A percentile compares a stretch with the other conserved stretches of the same genome.
Evolutionary conservation across 2,329 filamentous ascomycete species (phyloP).

Genomic region (Stemphylium lycopersici): DNA sequence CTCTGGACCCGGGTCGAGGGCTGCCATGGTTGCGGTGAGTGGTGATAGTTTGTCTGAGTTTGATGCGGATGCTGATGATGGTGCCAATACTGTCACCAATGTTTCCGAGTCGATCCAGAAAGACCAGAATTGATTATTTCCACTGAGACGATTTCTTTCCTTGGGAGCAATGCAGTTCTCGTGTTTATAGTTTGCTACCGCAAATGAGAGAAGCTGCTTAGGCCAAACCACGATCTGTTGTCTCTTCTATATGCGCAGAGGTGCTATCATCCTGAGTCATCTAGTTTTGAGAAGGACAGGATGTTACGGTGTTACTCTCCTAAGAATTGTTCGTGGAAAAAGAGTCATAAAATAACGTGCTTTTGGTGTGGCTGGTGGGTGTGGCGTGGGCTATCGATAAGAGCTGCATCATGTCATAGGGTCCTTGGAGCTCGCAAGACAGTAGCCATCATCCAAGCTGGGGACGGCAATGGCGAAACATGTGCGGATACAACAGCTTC

Average conservation of each 20-base stretch:
- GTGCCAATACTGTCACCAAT: not conserved
- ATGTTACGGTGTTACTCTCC: not conserved
- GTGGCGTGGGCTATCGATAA: conserved; percentile 35
- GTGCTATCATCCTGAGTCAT: no score
- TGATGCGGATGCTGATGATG: no score
- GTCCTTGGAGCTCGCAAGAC: not conserved
- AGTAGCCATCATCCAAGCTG: not conserved
- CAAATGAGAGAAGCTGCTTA: not conserved
- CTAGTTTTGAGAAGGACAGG: no score
- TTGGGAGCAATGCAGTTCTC: not conserved
- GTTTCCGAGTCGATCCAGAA: not conserved
- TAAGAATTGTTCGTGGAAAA: not conserved
- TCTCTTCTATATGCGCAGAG: no score
- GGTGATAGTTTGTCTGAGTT: not conserved
- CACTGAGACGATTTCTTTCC: not conserved
- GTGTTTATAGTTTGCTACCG: not conserved
- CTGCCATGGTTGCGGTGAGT: conserved; percentile 32
- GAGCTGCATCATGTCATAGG: conserved; percentile 15
- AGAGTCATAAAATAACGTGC: conserved; percentile 5
- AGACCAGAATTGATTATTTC: not conserved
- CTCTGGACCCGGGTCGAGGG: conserved; percentile 44
- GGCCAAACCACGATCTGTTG: not conserved
- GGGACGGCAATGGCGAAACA: conserved; percentile 25
- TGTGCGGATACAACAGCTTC: conserved; percentile 15
- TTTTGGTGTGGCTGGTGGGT: conserved; percentile 17